Base-by-base conservation (phyloP, 2,329 filamentous ascomycete species). In the Neurospora sp. region DNA sequence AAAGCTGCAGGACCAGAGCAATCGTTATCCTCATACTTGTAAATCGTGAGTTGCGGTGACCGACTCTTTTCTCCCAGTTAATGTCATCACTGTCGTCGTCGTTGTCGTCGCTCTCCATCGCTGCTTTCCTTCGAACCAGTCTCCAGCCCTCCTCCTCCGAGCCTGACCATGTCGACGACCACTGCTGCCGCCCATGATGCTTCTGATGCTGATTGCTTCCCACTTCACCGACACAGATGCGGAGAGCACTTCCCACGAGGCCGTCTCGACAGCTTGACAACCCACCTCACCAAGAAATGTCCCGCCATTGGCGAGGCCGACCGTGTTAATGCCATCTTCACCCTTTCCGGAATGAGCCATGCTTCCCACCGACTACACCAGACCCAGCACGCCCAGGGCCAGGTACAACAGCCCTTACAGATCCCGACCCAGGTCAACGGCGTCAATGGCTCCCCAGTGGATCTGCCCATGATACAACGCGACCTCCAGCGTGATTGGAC, bases 231-330 rank as follows among this genome's bases (percentile, higher is more conserved):
- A 40, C 66, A 66, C 72, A 76, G 74, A 65, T 97, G 93, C 79
- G 92, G 92, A 74, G 91, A 96, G 80, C 91, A 91, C 79, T 97
- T 97, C 73, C 91, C 92, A 73, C 97, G 97, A 78, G 94, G 94
- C 72, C 89, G 94, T 72, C 91, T 92, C 76, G 94, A 97, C 77
- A 92, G 88, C 75, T 82, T 97, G 71, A 91, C 89, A 62, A 89
- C 86, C 72, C 94, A 97, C 77, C 85, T 97, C 69, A 90, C 92
- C 68, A 96, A 94, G 79, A 93, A 91, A 83, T 97, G 94, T 78
- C 91, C 92, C 52, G 91, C 90, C 69, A 89, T 96, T 68, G 88
- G 89, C 72, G 84, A 91, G 72, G 85, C 87, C 70, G 92, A 96
- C 77, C 89, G 92, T 69, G 89, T 92, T 81, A 89, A 91, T 76